Evolutionary conservation across 805 yeast species (phyloP).

Genomic region (Tetrapisispora iriomotensis): DNA sequence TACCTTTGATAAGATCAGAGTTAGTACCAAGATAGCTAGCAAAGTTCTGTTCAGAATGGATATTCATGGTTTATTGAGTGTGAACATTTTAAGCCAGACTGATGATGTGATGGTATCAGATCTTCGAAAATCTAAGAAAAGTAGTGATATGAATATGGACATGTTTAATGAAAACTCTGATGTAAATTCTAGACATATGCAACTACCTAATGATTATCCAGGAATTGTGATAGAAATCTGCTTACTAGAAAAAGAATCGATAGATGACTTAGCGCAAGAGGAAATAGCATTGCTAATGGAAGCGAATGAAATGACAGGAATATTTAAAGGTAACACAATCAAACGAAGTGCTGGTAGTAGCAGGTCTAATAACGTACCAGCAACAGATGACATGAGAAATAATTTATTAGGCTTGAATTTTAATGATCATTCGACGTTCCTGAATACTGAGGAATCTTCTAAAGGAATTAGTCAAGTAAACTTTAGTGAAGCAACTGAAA

Average conservation of each 20-base stretch:
- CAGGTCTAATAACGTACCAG: neutral
- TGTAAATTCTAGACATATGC: conserved; percentile 6
- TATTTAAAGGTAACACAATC: neutral
- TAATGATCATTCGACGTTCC: too few relatives aligned
- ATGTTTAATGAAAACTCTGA: neutral
- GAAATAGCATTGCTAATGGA: conserved; percentile 24
- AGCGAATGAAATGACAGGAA: conserved; percentile 8
- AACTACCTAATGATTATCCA: conserved; percentile 30
- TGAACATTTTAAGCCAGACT: conserved; percentile 36
- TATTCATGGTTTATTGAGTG: conserved; percentile 36
- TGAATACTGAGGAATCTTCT: too few relatives aligned
- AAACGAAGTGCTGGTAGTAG: neutral
- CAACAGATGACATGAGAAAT: neutral
- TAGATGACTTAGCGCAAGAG: conserved; percentile 15
- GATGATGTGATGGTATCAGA: conserved; percentile 21
- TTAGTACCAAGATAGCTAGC: conserved; percentile 41
- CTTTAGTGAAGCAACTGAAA: neutral
- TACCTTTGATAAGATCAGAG: conserved; percentile 38
- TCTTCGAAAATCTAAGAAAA: conserved; percentile 6
- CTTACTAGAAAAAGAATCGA: conserved; percentile 28
- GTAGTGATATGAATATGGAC: neutral
- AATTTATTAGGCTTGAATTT: too few relatives aligned
- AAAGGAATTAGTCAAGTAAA: too few relatives aligned
- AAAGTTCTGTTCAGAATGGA: conserved; percentile 49
- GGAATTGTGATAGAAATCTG: conserved; percentile 35